phyloP scores from a whole-genome alignment of 257 asterid genomes.

The Solanum acaule region DNA sequence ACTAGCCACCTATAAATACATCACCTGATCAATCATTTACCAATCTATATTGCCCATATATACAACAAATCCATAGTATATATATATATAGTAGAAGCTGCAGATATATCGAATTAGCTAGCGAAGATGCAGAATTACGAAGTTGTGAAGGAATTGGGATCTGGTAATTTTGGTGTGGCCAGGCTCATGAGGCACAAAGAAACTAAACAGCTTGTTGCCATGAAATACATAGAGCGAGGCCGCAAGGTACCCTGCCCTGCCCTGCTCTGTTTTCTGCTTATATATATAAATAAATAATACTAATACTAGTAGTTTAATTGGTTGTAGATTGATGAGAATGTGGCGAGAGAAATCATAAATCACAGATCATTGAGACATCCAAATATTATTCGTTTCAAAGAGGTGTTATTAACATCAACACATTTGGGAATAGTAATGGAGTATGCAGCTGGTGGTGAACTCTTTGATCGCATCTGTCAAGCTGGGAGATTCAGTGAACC shows the following conservation, averaged over 20 bases:
- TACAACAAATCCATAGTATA: neutral
- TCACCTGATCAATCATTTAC: neutral
- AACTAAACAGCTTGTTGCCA: conserved; percentile 60
- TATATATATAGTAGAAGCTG: neutral
- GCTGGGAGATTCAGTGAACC: conserved; percentile 41
- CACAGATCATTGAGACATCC: conserved; percentile 76
- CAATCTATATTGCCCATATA: neutral
- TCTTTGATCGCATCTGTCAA: conserved; percentile 51
- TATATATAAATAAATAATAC: no score
- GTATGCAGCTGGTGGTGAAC: conserved; percentile 73
- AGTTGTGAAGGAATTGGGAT: conserved; percentile 49
- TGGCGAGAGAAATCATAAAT: conserved; percentile 62
- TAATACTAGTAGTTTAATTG: no score
- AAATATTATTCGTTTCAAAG: conserved; percentile 70
- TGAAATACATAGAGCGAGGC: conserved; percentile 59
- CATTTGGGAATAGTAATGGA: conserved; percentile 56
- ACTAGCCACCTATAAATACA: neutral
- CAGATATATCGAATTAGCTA: neutral
- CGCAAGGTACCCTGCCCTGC: conserved; percentile 24
- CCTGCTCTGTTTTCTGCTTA: neutral
- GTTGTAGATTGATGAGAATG: conserved; percentile 71
- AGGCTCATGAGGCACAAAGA: conserved; percentile 50
- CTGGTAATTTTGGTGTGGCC: conserved; percentile 62
- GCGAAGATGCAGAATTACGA: conserved; percentile 49
- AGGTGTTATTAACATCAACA: conserved; percentile 22